Evolutionary conservation across 2,329 filamentous ascomycete genomes (phyloP), one percentile per base, ranked within the genome.

Genomic region (Lanzia echinophila): DNA sequence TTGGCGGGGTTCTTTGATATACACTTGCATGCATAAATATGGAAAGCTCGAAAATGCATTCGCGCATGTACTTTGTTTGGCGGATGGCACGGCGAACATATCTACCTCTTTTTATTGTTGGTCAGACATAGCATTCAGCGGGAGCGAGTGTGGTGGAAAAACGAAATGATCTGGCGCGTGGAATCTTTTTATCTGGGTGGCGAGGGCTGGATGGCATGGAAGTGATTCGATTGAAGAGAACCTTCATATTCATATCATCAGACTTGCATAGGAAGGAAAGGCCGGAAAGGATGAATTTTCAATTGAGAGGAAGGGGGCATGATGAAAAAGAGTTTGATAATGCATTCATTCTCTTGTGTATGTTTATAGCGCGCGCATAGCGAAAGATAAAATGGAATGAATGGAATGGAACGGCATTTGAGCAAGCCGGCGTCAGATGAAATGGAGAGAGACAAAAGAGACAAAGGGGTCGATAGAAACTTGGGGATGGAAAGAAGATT

Each of bases 1-100:
- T 44, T 53, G 50, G 50, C 22, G 34, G 50, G 44, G 44, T 48
- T 53, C 50, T 53, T 53, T 42, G 50, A 53, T 53, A 53, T 53
- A 53, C 43, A 53, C 38, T 48, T 53, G 50, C 41, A 44, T 44
- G 50, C 50, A 53, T 53, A 53, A 44, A 53, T 48, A 53, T 42
- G 50, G 50, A 48, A 48, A 48, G 34, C 28, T 41, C 34, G 31
- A 53, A 39, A 47, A 38, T 38, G 17, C 33, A 43, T 47, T 32
- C 36, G 33, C 47, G 38, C 7, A 41, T 48, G 19, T 48, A 41
- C 28, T 48, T 42, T 24, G 47, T 53, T 53, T 47, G 44, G 43
- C 43, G 36, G 41, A 20, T 17, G 17, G 13, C 22, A 43, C 19
- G 12, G 20, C 19, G 20, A 43, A 15, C 20, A 43, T 43, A 28